phyloP scores from a whole-genome alignment of 768 basidiomycete species.

The Tylopilus sp. region DNA sequence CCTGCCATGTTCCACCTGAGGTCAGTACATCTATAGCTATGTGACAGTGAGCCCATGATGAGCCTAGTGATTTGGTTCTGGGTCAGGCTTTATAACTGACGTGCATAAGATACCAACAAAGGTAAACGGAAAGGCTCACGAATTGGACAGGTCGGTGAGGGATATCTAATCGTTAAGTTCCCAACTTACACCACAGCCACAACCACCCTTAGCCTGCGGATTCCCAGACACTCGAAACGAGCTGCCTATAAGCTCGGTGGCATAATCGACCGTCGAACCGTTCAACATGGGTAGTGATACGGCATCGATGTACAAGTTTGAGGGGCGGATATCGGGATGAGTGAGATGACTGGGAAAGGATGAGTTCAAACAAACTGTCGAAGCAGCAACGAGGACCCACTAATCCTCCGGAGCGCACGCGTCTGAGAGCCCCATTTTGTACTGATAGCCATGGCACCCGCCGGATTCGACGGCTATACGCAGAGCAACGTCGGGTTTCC shows the following conservation, averaged over 20 bases:
- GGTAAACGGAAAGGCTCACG: background rate
- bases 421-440: slow-evolving; percentile 81
- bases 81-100: too few species aligned
- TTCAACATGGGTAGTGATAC: slow-evolving; percentile 82
- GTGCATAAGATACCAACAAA: too few species aligned
- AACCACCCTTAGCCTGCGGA: slow-evolving; percentile 89
- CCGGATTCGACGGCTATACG: slow-evolving; percentile 88
- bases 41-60: too few species aligned
- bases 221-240: slow-evolving; percentile 82
- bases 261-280: slow-evolving; percentile 63
- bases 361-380: background rate
- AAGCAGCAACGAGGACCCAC: slow-evolving; percentile 45
- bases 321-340: slow-evolving; percentile 67
- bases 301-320: slow-evolving; percentile 81
- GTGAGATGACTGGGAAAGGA: slow-evolving; percentile 40
- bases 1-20: too few species aligned
- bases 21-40: too few species aligned
- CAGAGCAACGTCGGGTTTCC: slow-evolving; percentile 62
- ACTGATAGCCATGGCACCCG: slow-evolving; percentile 97
- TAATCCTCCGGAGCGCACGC: slow-evolving; percentile 72
- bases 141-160: background rate
- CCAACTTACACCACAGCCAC: slow-evolving; percentile 97
- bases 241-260: slow-evolving; percentile 33
- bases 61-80: too few species aligned
- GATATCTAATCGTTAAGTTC: slow-evolving; percentile 28